A percentile compares a stretch with the other conserved stretches of the same genome.
Evolutionary conservation across 345 rosid species (phyloP).

Genomic region (Salix suchowensis): DNA sequence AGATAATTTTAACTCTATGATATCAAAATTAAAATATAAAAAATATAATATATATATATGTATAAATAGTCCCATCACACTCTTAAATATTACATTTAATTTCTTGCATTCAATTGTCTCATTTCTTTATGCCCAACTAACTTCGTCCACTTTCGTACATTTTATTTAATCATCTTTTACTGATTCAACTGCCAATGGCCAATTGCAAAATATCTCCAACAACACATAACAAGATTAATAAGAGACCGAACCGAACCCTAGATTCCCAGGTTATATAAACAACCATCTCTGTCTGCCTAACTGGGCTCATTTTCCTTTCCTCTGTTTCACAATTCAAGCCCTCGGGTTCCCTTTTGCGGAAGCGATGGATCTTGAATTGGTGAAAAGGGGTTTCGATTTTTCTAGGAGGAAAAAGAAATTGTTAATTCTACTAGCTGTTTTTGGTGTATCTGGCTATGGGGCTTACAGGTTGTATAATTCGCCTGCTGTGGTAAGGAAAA

Average conservation of each 20-base stretch:
- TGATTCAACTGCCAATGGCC: not conserved
- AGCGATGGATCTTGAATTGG: constrained; percentile 54
- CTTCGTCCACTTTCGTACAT: no score
- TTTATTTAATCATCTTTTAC: not conserved
- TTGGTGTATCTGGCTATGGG: constrained; percentile 73
- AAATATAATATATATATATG: no score
- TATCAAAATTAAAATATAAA: no score
- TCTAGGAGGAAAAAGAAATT: constrained; percentile 56
- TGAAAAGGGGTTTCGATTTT: constrained; percentile 36
- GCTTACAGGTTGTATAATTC: constrained; percentile 62
- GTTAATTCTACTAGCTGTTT: constrained; percentile 50
- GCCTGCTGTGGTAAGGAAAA: constrained; percentile 56
- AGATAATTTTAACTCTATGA: no score
- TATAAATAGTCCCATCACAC: no score
- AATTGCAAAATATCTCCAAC: not conserved
- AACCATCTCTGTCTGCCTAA: not conserved
- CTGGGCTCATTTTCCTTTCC: not conserved
- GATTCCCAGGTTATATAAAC: constrained; percentile 11
- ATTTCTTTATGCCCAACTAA: no score
- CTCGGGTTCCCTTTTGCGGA: not conserved
- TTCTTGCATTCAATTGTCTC: no score
- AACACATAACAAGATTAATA: not conserved
- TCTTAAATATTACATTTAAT: no score
- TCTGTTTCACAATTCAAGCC: constrained; percentile 2
- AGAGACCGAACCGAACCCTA: constrained; percentile 7